A percentile compares a stretch with the other conserved stretches of the same genome.
phyloP scores from a whole-genome alignment of 1,139 yeast genomes.

The Zhuliangozyma parablackwelliae region DNA sequence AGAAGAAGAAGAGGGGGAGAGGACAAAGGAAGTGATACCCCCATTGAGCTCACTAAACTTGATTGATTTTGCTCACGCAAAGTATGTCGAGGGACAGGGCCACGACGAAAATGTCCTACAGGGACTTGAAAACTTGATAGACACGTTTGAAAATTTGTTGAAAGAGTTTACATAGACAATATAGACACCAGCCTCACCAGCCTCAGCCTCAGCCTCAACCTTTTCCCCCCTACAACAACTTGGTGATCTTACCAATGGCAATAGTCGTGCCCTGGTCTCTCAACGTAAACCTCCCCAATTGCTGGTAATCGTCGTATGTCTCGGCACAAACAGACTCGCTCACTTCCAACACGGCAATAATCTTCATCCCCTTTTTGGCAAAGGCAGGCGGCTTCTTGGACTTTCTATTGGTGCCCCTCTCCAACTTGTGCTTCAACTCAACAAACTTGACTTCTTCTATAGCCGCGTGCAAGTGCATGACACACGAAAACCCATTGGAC shows the following conservation, averaged over 20 bases:
- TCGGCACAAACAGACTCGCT: slow-evolving; percentile 89
- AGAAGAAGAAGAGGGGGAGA: slow-evolving; percentile 14
- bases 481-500: slow-evolving; percentile 95
- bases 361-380: slow-evolving; percentile 98
- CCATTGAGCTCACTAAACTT: slow-evolving; percentile 47
- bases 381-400: slow-evolving; percentile 97
- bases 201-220: no score
- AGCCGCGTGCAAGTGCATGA: slow-evolving; percentile 98
- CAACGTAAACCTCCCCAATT: slow-evolving; percentile 94
- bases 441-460: slow-evolving; percentile 88
- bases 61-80: slow-evolving; percentile 91
- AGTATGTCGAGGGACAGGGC: slow-evolving; percentile 57
- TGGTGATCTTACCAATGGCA: slow-evolving; percentile 95
- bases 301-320: slow-evolving; percentile 87
- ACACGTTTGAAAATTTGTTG: slow-evolving; percentile 29
- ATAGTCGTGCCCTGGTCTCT: slow-evolving; percentile 98
- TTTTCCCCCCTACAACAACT: slow-evolving; percentile 41
- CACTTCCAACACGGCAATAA: slow-evolving; percentile 85
- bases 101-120: slow-evolving; percentile 64
- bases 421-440: slow-evolving; percentile 84
- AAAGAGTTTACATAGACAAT: background rate
- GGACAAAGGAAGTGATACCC: slow-evolving; percentile 14
- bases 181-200: background rate
- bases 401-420: slow-evolving; percentile 94
- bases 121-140: slow-evolving; percentile 62